Base-by-base conservation (phyloP, 495 filamentous ascomycete genomes). In the Pyrenula aspistea region DNA sequence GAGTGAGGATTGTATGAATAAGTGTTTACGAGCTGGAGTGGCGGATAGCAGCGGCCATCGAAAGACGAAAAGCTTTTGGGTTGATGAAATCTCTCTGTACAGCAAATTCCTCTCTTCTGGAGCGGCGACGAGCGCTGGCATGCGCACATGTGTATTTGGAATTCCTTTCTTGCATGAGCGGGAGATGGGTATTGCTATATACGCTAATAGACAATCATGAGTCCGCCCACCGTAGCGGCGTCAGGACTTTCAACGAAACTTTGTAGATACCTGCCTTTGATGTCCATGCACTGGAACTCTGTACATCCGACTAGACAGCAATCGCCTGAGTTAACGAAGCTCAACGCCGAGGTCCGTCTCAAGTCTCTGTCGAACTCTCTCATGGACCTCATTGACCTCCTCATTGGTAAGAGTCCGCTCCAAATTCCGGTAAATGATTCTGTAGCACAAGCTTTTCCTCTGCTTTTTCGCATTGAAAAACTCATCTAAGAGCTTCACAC, bases 391-490 rank as follows among this genome's bases (percentile, higher is more conserved):
- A 66, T 95, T 95, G 2, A 79, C 75, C 73, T 94, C 87, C 53
- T 75, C 73, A 55, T 89, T 92, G 23, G 81, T 93, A 70, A 98
- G 71, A 8, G 94, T 98, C 61, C 82, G 77, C 70, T 96, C 92
- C 61, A 96, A 68, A 65, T 88, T 91, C 49, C 91, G 77, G 64
- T 97, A 98, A 65, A 89, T 92, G 63, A 96, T 85, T 60, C 93
- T 73, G 65, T 96, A 98, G 73, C 89, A 95, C 72, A 91, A 67
- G 67, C 89, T 95, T 75, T 80, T 84, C 62, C 87, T 73, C 12
- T 81, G 79, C 51, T 88, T 91, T 70, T 86, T 87, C n/a, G 91
- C 91, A 71, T 97, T 90, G 42, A 76, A 81, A 65, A 97, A 98
- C 60, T 88, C 78, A 72, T 98, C 93, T 53, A 84, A 76, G 24